Percentiles rank a stretch among this genome's conserved stretches.
phyloP scores from a whole-genome alignment of 805 yeast species.

The Blastobotrys muscicola region DNA sequence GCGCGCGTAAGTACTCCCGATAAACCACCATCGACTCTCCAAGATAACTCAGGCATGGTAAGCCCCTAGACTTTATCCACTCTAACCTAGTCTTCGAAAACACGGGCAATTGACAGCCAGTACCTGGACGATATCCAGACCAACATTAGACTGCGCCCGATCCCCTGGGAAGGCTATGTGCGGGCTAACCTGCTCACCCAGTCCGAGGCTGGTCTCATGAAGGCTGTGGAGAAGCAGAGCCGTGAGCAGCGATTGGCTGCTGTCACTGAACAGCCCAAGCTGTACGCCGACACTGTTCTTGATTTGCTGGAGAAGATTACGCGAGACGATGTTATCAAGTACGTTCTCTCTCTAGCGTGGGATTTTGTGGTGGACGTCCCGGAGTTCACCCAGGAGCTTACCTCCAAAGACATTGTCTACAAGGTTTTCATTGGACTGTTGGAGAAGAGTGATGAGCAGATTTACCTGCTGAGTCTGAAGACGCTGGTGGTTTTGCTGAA shows the following conservation, averaged over 20 bases:
- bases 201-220: conserved; percentile 57
- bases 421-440: conserved; percentile 37
- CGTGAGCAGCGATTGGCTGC: conserved; percentile 24
- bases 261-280: conserved; percentile 32
- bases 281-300: conserved; percentile 46
- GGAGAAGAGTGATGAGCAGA: conserved; percentile 45
- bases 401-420: conserved; percentile 43
- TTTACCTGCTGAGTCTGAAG: conserved; percentile 47
- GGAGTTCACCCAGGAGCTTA: conserved; percentile 29
- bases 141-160: conserved; percentile 65
- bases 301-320: conserved; percentile 43
- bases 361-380: conserved; percentile 36
- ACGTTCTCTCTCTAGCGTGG: conserved; percentile 49
- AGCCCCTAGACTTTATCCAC: too few relatives aligned
- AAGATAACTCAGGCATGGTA: too few relatives aligned
- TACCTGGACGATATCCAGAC: conserved; percentile 32
- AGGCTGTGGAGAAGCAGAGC: conserved; percentile 41
- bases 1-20: too few relatives aligned
- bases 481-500: conserved; percentile 42
- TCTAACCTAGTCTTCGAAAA: too few relatives aligned
- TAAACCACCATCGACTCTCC: too few relatives aligned
- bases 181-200: conserved; percentile 59
- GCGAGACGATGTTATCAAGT: conserved; percentile 59
- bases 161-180: conserved; percentile 88
- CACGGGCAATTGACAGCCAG: conserved; percentile 9